phyloP scores from a whole-genome alignment of 2,329 filamentous ascomycete genomes.

The Lasiodiplodia gonubiensis region DNA sequence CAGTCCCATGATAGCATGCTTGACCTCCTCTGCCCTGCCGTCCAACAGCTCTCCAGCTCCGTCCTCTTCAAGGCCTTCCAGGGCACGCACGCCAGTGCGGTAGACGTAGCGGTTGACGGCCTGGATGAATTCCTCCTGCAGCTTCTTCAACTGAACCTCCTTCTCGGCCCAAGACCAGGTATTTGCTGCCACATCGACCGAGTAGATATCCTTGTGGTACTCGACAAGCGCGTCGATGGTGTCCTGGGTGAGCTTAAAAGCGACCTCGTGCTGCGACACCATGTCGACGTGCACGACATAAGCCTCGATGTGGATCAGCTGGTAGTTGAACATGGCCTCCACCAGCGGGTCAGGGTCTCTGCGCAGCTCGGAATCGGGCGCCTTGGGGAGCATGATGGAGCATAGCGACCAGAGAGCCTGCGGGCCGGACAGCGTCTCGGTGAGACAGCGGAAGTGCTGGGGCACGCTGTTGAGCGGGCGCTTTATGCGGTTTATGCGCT shows the following conservation, averaged over 20 bases:
- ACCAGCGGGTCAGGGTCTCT: slow-evolving; percentile 81
- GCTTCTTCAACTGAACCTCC: slow-evolving; percentile 93
- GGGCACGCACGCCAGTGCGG: slow-evolving; percentile 82
- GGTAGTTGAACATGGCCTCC: slow-evolving; percentile 90
- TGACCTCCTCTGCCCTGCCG: slow-evolving; percentile 92
- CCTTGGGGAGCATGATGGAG: slow-evolving; percentile 90
- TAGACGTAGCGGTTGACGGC: slow-evolving; percentile 97
- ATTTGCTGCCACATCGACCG: slow-evolving; percentile 83
- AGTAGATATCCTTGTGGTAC: slow-evolving; percentile 96
- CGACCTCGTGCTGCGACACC: slow-evolving; percentile 96
- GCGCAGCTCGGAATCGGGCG: slow-evolving; percentile 81
- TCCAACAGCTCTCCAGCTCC: slow-evolving; percentile 91
- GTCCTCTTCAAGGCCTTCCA: slow-evolving; percentile 96
- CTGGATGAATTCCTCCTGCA: slow-evolving; percentile 96
- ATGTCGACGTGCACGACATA: slow-evolving; percentile 99
- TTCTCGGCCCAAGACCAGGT: slow-evolving; percentile 97
- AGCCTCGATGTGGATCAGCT: slow-evolving; percentile 90
- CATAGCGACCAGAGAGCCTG: slow-evolving; percentile 95
- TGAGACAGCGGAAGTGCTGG: slow-evolving; percentile 94
- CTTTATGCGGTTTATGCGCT: slow-evolving; percentile 96
- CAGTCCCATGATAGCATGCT: slow-evolving; percentile 80
- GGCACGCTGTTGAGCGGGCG: slow-evolving; percentile 95
- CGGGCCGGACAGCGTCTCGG: slow-evolving; percentile 86
- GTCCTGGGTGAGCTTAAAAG: slow-evolving; percentile 94
- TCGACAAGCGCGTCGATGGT: slow-evolving; percentile 92